Evolutionary conservation across 176 grass and related monocot species (phyloP).

Genomic region (Leersia perrieri): DNA sequence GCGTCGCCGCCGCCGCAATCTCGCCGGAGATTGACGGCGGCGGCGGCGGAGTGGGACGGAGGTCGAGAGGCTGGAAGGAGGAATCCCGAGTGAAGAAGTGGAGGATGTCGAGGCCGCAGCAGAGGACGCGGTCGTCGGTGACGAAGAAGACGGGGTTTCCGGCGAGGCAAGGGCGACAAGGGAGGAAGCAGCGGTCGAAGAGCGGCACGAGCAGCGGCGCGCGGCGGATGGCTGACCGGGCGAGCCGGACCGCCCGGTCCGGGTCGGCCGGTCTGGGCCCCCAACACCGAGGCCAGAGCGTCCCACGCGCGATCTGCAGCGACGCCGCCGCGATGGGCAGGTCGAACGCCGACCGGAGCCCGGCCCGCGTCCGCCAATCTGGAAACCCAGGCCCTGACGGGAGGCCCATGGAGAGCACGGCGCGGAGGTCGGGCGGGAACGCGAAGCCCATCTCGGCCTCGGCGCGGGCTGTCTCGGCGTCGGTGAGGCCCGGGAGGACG

Average conservation of each 20-base stretch:
- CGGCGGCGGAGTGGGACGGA: background rate
- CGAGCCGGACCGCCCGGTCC: conserved; percentile 56
- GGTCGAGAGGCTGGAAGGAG: conserved; percentile 41
- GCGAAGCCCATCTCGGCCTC: conserved; percentile 80
- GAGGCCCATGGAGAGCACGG: conserved; percentile 62
- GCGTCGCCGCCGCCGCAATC: no score
- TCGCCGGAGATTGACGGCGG: background rate
- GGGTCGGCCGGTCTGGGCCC: conserved; percentile 56
- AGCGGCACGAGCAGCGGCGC: conserved; percentile 71
- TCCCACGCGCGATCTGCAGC: conserved; percentile 48
- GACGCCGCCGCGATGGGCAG: conserved; percentile 66
- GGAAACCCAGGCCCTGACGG: conserved; percentile 71
- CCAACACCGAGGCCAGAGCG: conserved; percentile 86
- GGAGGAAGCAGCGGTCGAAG: conserved; percentile 86
- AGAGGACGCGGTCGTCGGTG: conserved; percentile 81
- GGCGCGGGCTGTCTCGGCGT: conserved; percentile 57
- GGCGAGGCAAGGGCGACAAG: conserved; percentile 72
- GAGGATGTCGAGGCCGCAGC: conserved; percentile 81
- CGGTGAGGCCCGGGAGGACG: conserved; percentile 58
- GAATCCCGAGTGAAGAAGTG: conserved; percentile 83
- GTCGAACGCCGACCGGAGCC: conserved; percentile 46
- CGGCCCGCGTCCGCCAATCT: conserved; percentile 58
- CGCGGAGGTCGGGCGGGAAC: conserved; percentile 90
- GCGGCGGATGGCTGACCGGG: conserved; percentile 65
- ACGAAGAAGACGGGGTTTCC: conserved; percentile 96